A percentile compares a stretch with the other conserved stretches of the same genome.
Evolutionary conservation across 768 basidiomycete genomes (phyloP).

Genomic region (Suillus sp.): DNA sequence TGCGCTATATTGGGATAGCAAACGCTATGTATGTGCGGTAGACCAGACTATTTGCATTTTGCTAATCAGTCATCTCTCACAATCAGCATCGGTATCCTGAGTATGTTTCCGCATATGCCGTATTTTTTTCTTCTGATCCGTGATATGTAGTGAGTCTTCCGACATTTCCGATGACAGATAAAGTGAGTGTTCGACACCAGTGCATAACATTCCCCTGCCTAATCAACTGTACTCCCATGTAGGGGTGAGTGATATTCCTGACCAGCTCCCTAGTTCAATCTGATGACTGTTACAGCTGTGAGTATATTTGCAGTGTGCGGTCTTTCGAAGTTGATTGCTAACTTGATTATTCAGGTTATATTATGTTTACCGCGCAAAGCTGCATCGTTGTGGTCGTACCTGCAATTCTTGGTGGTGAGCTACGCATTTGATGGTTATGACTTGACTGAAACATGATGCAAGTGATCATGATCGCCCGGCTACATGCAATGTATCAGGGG

Average conservation of each 20-base stretch:
- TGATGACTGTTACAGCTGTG: not conserved
- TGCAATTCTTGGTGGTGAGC: not conserved
- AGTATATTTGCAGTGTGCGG: not conserved
- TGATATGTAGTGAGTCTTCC: not conserved
- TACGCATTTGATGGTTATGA: not conserved
- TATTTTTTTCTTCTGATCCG: not conserved
- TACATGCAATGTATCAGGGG: not conserved
- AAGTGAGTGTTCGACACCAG: not conserved
- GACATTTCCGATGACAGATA: not conserved
- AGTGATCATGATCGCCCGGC: not conserved
- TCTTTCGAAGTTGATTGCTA: not conserved
- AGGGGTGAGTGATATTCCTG: not conserved
- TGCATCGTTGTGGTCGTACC: not conserved
- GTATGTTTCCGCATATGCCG: not conserved
- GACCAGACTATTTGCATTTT: not conserved
- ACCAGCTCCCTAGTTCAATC: not conserved
- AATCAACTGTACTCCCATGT: not conserved
- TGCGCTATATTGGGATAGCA: not conserved
- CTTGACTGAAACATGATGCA: not conserved
- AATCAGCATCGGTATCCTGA: not conserved
- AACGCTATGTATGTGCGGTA: not conserved
- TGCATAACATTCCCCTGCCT: not conserved
- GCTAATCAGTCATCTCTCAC: not conserved
- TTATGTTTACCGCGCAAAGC: too few species aligned
- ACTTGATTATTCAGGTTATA: not conserved